phyloP scores from a whole-genome alignment of 331 rosid species.

The Malus hybrid region DNA sequence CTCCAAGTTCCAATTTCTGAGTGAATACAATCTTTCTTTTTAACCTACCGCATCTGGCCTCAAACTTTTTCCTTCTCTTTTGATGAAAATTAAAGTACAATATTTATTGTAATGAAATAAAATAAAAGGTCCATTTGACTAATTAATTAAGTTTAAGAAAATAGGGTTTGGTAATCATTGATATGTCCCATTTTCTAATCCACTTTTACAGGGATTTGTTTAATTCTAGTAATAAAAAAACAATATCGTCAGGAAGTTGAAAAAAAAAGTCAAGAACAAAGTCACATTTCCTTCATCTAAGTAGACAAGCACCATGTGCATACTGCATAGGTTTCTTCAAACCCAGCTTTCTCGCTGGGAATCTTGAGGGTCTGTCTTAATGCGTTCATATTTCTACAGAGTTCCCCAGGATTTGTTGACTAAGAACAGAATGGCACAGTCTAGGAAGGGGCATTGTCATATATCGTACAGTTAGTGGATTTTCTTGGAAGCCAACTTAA shows the following conservation, averaged over 20 bases:
- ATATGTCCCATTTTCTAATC: background rate
- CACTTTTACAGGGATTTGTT: background rate
- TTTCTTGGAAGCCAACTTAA: too few relatives aligned
- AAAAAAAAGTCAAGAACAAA: constrained; percentile 3
- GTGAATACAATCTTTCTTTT: too few relatives aligned
- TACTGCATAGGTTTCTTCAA: constrained; percentile 11
- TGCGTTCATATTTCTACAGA: background rate
- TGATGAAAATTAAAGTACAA: too few relatives aligned
- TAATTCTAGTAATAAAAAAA: background rate
- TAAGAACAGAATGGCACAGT: background rate
- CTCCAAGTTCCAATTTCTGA: too few relatives aligned
- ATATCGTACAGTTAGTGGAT: background rate
- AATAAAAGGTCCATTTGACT: background rate
- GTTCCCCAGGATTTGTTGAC: background rate
- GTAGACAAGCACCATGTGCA: constrained; percentile 21
- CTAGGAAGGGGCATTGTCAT: background rate
- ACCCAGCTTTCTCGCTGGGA: constrained; percentile 3
- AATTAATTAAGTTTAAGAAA: background rate
- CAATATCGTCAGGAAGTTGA: background rate
- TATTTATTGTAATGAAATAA: too few relatives aligned
- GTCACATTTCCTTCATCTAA: background rate
- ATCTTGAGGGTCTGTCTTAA: constrained; percentile 1
- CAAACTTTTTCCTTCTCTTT: too few relatives aligned
- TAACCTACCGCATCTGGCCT: too few relatives aligned
- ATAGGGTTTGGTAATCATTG: constrained; percentile 2